These are phyloP conservation scores for Leccinum broughii DNA, from an alignment of 768 basidiomycete species.

Conservation along the genomic window DNA sequence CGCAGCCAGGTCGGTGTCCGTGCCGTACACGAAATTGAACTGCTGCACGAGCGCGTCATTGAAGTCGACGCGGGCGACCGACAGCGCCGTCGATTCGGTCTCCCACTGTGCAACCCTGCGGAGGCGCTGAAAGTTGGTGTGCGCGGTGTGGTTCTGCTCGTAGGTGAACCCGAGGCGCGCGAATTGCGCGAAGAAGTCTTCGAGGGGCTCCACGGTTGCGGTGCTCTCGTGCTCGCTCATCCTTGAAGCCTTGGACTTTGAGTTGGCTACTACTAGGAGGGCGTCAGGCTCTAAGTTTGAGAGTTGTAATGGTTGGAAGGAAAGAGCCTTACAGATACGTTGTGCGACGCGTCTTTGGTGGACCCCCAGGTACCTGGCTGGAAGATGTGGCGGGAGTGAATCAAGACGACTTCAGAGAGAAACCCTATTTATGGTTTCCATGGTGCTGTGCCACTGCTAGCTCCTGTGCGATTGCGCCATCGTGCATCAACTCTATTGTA, in stretches of 20 bases:
- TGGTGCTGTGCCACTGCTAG: neutral
- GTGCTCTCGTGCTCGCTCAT: neutral
- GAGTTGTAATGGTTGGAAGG: neutral
- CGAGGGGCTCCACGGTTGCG: slow-evolving; percentile 21
- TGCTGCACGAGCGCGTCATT: slow-evolving; percentile 23
- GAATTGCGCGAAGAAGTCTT: slow-evolving; percentile 26
- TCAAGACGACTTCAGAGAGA: neutral
- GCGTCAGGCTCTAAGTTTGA: neutral
- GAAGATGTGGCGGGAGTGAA: neutral
- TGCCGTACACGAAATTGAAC: slow-evolving; percentile 29
- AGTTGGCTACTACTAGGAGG: neutral
- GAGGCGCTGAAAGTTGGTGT: slow-evolving; percentile 23
- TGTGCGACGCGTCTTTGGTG: neutral
- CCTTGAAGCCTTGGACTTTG: neutral
- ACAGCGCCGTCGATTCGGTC: neutral
- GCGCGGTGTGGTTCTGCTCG: slow-evolving; percentile 10
- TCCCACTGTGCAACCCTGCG: slow-evolving; percentile 6
- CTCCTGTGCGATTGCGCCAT: neutral
- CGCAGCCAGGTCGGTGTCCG: slow-evolving; percentile 14
- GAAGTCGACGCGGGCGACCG: slow-evolving; percentile 4
- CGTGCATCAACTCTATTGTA: neutral
- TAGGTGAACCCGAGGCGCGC: slow-evolving; percentile 20
- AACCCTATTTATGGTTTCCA: neutral
- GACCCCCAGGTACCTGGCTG: neutral
- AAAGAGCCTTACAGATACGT: neutral